These are phyloP conservation scores for Penicillium sp. DNA, from an alignment of 2,329 filamentous ascomycete genomes.

Conservation along the genomic window DNA sequence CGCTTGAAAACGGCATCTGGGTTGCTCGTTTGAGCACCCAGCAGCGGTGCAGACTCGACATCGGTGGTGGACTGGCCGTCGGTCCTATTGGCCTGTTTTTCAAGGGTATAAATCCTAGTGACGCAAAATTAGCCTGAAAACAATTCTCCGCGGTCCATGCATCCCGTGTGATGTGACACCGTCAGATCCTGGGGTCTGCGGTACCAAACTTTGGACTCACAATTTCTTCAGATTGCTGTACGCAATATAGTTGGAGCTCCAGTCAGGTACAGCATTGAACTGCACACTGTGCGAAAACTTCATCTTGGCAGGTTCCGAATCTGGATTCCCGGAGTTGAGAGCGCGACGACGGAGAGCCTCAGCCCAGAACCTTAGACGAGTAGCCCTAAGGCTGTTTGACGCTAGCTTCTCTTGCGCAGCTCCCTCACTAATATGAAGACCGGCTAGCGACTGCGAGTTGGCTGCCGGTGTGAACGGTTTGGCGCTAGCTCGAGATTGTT, in stretches of 20 bases:
- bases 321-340: constrained; percentile 10
- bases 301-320: constrained; percentile 70
- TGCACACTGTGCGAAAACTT: constrained; percentile 99
- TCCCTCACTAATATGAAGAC: background rate
- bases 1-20: constrained; percentile 80
- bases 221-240: constrained; percentile 99
- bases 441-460: constrained; percentile 14
- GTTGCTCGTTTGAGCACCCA: constrained; percentile 62
- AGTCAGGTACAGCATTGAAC: constrained; percentile 99
- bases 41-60: constrained; percentile 80
- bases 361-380: constrained; percentile 33
- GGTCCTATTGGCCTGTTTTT: constrained; percentile 73
- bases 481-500: background rate
- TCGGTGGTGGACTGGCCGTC: constrained; percentile 60
- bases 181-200: background rate
- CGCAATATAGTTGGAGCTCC: constrained; percentile 96
- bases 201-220: constrained; percentile 53
- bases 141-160: constrained; percentile 1
- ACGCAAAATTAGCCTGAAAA: constrained; percentile 11
- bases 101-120: constrained; percentile 85
- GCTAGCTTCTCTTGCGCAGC: constrained; percentile 4
- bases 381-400: constrained; percentile 12
- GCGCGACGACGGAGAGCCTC: constrained; percentile 34
- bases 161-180: constrained; percentile 26
- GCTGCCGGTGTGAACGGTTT: constrained; percentile 10